Percentiles rank a stretch among this genome's conserved stretches.
phyloP scores from a whole-genome alignment of 345 rosid species.

The Hirschfeldia incana region DNA sequence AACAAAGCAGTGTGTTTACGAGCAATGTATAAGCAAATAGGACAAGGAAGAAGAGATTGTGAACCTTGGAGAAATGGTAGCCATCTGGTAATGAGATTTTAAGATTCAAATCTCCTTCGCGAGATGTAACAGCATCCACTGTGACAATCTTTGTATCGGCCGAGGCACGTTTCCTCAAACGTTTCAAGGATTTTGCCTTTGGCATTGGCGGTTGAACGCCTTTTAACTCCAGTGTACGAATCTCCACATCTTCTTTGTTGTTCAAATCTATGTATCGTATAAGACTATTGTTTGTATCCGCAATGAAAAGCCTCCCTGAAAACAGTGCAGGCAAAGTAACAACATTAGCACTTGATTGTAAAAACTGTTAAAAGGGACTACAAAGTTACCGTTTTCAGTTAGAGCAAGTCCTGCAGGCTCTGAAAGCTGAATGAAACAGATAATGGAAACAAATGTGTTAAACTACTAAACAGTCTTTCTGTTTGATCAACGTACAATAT shows the following conservation, averaged over 20 bases:
- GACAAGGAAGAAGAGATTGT: background rate
- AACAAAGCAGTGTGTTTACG: background rate
- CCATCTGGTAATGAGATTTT: constrained; percentile 72
- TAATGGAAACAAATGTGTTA: background rate
- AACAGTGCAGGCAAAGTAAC: background rate
- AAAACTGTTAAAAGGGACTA: background rate
- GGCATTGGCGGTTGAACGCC: constrained; percentile 75
- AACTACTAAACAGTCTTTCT: constrained; percentile 1
- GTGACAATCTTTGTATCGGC: constrained; percentile 63
- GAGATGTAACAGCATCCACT: constrained; percentile 60
- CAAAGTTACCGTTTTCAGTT: constrained; percentile 64
- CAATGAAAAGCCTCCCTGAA: constrained; percentile 73
- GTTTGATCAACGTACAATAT: background rate
- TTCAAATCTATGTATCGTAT: constrained; percentile 71
- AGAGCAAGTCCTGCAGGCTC: constrained; percentile 88
- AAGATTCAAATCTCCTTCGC: constrained; percentile 60
- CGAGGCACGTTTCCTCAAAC: constrained; percentile 67
- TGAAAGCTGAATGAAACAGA: constrained; percentile 63
- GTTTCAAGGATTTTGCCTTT: constrained; percentile 64
- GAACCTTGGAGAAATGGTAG: constrained; percentile 93
- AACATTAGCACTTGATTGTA: background rate
- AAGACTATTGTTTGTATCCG: constrained; percentile 87
- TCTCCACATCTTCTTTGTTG: constrained; percentile 50
- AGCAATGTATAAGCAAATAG: background rate
- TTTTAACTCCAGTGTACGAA: constrained; percentile 77